Percentiles rank a stretch among this genome's conserved stretches.
Evolutionary conservation across 2,329 filamentous ascomycete species (phyloP).

Genomic region (Colletotrichum zoysiae): DNA sequence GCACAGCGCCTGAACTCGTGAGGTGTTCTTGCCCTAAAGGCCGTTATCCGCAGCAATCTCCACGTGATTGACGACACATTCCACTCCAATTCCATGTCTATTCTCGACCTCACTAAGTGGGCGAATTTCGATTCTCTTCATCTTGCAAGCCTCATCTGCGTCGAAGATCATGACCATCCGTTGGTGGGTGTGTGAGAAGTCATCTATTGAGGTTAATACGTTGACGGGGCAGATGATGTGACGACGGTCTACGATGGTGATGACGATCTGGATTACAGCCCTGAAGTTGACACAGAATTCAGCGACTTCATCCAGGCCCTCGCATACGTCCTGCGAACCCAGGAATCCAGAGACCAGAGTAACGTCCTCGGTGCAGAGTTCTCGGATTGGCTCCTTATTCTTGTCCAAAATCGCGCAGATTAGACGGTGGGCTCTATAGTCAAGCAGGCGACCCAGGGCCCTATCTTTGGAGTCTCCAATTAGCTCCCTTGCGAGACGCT

Average conservation of each 20-base stretch:
- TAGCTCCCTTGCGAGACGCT: not conserved
- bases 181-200: not conserved
- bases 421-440: not conserved
- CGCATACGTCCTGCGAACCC: not conserved
- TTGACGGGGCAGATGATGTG: not conserved
- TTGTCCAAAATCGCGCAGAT: not conserved
- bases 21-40: not conserved
- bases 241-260: not conserved
- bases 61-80: not conserved
- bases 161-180: not conserved
- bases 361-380: not conserved
- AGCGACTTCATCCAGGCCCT: not conserved
- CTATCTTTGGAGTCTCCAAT: not conserved
- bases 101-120: not conserved
- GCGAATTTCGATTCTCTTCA: not conserved
- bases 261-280: not conserved
- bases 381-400: too few species aligned
- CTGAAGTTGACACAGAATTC: not conserved
- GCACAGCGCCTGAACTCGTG: not conserved
- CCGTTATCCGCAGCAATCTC: not conserved
- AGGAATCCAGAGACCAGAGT: rapidly evolving
- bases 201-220: rapidly evolving
- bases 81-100: rapidly evolving
- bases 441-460: not conserved
- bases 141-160: not conserved